Evolutionary conservation across 768 basidiomycete genomes (phyloP), one percentile per base, ranked within the genome.

Genomic region (Tricholoma furcatifolium): DNA sequence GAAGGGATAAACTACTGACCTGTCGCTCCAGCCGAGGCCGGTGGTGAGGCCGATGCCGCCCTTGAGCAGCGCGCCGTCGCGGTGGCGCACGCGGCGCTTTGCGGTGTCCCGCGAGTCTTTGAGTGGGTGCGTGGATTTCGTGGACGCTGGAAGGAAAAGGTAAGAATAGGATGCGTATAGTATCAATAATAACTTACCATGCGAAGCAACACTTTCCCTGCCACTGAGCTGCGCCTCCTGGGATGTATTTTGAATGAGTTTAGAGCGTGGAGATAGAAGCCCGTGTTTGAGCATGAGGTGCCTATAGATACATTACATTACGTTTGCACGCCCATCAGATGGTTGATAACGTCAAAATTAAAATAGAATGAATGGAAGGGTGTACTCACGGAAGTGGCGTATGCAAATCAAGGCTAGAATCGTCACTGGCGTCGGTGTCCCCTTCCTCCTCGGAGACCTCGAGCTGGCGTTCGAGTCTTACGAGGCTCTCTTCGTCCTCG

Each of bases 1-100:
- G 14, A 2, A n/a, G 17, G n/a, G n/a, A n/a, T n/a, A n/a, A n/a
- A n/a, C n/a, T n/a, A 67, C 76, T 12, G 32, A 85, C 82, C 84
- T 85, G 59, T 88, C 86, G 59, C 84, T 86, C 86, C 86, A 88
- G 0, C 86, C 86, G 12, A 88, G 67, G 6, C 86, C 86, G 7
- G 86, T 88, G 4, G 86, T 88, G 49, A 88, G 62, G 2, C 86
- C 86, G 47, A 87, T 76, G 2, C 86, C 86, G 1, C 84, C 86
- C 43, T 71, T 66, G 50, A 88, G 67, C 15, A 81, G 52, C 31
- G 66, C 69, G 0, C 84, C 85, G 59, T 88, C 85, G 2, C 84
- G 78, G 64, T 87, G 86, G 23, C 86, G 70, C 1, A 76, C 74
- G 30, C 83, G 69, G 34, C 85, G 70, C 60, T 69, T 74, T 0